phyloP scores from a whole-genome alignment of 306 rosid genomes.

The Gleditsia sinensis region DNA sequence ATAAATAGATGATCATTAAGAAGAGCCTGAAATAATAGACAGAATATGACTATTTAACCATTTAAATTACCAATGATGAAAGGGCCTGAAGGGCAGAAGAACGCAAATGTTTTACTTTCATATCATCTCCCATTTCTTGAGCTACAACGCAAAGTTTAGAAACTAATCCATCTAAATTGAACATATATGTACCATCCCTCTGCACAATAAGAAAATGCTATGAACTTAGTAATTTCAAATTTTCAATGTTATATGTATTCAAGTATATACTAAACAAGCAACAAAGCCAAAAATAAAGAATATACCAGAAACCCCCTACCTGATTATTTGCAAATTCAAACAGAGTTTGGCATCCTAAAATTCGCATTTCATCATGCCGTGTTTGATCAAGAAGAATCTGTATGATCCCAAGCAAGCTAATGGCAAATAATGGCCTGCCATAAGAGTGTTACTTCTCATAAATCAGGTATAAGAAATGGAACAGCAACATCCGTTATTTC shows the following conservation, averaged over 20 bases:
- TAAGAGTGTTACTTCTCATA: slow-evolving; percentile 21
- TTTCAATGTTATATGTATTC: neutral
- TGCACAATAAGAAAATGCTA: slow-evolving; percentile 40
- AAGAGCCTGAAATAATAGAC: slow-evolving; percentile 13
- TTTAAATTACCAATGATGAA: slow-evolving; percentile 58
- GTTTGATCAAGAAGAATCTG: slow-evolving; percentile 76
- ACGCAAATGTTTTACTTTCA: slow-evolving; percentile 38
- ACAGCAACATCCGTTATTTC: neutral
- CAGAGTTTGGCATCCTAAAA: slow-evolving; percentile 70
- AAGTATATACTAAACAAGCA: neutral
- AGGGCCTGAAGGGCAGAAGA: slow-evolving; percentile 65
- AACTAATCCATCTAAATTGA: slow-evolving; percentile 65
- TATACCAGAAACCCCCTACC: slow-evolving; percentile 50
- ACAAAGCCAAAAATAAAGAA: slow-evolving; percentile 31
- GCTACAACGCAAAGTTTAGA: slow-evolving; percentile 60
- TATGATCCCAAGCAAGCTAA: slow-evolving; percentile 64
- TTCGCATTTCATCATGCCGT: slow-evolving; percentile 60
- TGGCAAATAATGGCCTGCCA: slow-evolving; percentile 79
- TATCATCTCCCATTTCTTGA: slow-evolving; percentile 67
- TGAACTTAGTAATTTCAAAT: slow-evolving; percentile 10
- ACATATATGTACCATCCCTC: slow-evolving; percentile 78
- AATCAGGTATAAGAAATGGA: slow-evolving; percentile 20
- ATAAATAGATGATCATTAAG: slow-evolving; percentile 10
- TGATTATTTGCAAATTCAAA: slow-evolving; percentile 72
- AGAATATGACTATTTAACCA: slow-evolving; percentile 14